A percentile compares a stretch with the other conserved stretches of the same genome.
Conservation (phyloP, 192 early-diverging fungal species). For the Coemansia sp. region DNA sequence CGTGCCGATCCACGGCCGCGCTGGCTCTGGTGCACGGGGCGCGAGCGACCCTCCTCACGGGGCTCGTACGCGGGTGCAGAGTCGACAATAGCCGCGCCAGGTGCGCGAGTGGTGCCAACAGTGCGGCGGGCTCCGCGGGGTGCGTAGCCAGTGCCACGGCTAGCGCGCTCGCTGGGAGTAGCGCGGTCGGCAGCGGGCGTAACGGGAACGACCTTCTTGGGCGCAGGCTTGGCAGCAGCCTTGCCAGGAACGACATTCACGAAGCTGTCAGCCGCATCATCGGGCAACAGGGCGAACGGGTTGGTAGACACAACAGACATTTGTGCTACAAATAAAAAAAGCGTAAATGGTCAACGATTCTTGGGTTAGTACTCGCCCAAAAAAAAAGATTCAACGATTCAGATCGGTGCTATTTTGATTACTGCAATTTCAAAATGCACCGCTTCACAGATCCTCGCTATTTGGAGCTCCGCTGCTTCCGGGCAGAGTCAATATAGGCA, state of each 20-base stretch:
- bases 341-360: background rate
- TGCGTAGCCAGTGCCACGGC: conserved; percentile 25
- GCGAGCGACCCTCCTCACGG: conserved; percentile 52
- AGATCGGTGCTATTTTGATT: background rate
- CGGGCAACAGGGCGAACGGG: conserved; percentile 71
- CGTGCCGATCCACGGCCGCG: conserved; percentile 63
- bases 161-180: conserved; percentile 25
- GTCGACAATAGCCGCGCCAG: conserved; percentile 16
- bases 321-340: background rate
- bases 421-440: background rate
- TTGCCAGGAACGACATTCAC: conserved; percentile 40
- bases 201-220: conserved; percentile 33
- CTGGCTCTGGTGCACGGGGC: conserved; percentile 50
- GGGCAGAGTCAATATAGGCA: background rate
- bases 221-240: conserved; percentile 33
- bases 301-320: conserved; percentile 68
- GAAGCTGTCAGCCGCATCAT: conserved; percentile 60
- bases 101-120: conserved; percentile 30
- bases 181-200: conserved; percentile 27
- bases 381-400: background rate
- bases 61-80: conserved; percentile 29
- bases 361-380: background rate
- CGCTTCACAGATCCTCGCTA: background rate
- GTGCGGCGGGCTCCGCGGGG: conserved; percentile 38
- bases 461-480: background rate